phyloP scores from a whole-genome alignment of 768 basidiomycete species.

The Gymnopilus junonius region DNA sequence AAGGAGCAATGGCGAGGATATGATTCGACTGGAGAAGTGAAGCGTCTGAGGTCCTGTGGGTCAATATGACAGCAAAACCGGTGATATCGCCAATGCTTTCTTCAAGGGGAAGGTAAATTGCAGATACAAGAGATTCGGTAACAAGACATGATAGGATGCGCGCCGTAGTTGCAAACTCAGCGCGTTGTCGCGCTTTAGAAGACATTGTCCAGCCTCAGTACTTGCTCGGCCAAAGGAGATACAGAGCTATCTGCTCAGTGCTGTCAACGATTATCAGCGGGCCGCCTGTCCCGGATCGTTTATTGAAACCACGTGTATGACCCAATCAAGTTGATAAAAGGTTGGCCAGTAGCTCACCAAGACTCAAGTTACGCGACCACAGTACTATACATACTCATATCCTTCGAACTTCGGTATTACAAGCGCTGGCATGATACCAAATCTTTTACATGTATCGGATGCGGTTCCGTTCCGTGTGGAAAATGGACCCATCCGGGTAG shows the following conservation, averaged over 20 bases:
- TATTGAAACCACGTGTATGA: too few species aligned
- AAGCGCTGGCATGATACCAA: too few species aligned
- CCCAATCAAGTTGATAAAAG: too few species aligned
- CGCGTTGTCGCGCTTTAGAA: slow-evolving; percentile 37
- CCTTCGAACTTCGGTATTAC: too few species aligned
- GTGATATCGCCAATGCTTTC: slow-evolving; percentile 27
- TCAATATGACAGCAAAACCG: slow-evolving; percentile 48
- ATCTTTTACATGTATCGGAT: not conserved
- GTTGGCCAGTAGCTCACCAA: too few species aligned
- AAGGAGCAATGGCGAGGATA: slow-evolving; percentile 51
- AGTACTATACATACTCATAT: too few species aligned
- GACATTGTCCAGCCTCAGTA: not conserved
- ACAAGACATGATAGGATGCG: slow-evolving; percentile 62
- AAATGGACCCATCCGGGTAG: not conserved
- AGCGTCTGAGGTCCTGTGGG: slow-evolving; percentile 28
- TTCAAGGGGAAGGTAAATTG: slow-evolving; percentile 48
- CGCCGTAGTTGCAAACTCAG: slow-evolving; percentile 50
- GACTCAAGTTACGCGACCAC: too few species aligned
- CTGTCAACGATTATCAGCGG: not conserved
- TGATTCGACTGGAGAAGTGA: slow-evolving; percentile 34
- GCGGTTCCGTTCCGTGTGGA: slow-evolving; percentile 6
- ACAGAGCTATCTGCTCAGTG: not conserved
- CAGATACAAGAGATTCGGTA: slow-evolving; percentile 56
- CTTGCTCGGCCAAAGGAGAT: not conserved
- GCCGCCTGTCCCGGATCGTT: too few species aligned